Conservation (phyloP, 2,329 filamentous ascomycete genomes). For the Didymella pinodella region DNA sequence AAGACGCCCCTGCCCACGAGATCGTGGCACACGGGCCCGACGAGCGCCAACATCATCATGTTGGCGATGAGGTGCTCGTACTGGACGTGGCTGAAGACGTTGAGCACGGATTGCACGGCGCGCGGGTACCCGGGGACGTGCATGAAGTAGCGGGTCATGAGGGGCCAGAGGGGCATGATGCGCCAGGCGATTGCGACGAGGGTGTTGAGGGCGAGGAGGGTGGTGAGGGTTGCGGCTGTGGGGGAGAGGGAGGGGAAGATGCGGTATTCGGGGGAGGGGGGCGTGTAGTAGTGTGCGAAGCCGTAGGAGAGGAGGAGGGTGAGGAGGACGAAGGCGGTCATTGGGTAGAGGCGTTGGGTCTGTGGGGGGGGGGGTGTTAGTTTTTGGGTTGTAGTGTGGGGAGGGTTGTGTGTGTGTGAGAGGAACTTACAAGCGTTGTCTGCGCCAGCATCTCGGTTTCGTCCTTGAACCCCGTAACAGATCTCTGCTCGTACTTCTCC, state of each 20-base stretch:
- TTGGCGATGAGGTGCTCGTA: constrained; percentile 67
- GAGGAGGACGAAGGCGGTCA: constrained; percentile 45
- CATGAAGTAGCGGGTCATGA: constrained; percentile 69
- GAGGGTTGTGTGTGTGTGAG: no score
- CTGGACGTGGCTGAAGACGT: constrained; percentile 73
- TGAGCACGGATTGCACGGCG: constrained; percentile 67
- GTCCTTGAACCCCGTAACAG: constrained; percentile 35
- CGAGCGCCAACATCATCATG: constrained; percentile 69
- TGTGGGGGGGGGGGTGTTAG: constrained; percentile 10
- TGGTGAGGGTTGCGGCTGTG: constrained; percentile 60
- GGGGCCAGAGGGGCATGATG: constrained; percentile 68
- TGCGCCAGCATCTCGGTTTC: constrained; percentile 39
- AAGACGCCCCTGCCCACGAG: constrained; percentile 48
- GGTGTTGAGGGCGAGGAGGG: constrained; percentile 68
- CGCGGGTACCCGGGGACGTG: constrained; percentile 63
- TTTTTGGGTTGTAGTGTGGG: no score
- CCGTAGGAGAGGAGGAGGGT: constrained; percentile 35
- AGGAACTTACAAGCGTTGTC: constrained; percentile 46
- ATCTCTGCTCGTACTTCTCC: constrained; percentile 38
- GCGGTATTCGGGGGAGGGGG: constrained; percentile 42
- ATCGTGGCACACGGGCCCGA: constrained; percentile 62
- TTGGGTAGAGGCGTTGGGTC: constrained; percentile 48
- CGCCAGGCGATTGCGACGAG: constrained; percentile 67
- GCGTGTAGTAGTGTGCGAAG: constrained; percentile 46
- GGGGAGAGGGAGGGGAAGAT: constrained; percentile 46